These are phyloP conservation scores for Teratosphaeria epicoccoides DNA, from an alignment of 2,329 filamentous ascomycete genomes.

Conservation along the genomic window DNA sequence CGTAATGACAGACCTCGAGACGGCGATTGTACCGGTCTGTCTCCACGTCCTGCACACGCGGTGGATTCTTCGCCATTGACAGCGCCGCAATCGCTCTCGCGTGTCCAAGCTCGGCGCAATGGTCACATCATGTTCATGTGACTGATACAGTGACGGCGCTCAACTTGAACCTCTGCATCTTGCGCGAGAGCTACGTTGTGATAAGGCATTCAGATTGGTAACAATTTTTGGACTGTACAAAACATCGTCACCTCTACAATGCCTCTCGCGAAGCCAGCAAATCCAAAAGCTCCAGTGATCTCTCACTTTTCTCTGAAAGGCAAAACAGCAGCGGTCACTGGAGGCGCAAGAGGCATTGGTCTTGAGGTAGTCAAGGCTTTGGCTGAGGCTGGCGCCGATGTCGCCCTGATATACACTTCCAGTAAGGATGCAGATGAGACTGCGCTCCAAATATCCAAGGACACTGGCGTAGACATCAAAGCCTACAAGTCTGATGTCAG, in stretches of 20 bases:
- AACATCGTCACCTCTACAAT: constrained; percentile 3
- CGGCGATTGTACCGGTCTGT: too few relatives aligned
- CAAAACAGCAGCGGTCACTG: constrained; percentile 72
- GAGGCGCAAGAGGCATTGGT: constrained; percentile 74
- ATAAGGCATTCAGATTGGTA: too few relatives aligned
- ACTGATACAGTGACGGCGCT: too few relatives aligned
- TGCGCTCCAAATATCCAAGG: constrained; percentile 8
- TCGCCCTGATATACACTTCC: constrained; percentile 85
- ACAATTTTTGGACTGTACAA: too few relatives aligned
- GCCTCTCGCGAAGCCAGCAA: constrained; percentile 15
- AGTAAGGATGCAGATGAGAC: constrained; percentile 41
- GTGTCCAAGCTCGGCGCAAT: too few relatives aligned
- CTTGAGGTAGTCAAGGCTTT: constrained; percentile 83
- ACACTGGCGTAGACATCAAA: constrained; percentile 11
- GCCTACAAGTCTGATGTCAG: constrained; percentile 64
- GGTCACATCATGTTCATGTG: too few relatives aligned
- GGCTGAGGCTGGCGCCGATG: constrained; percentile 72
- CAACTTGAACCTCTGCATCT: too few relatives aligned
- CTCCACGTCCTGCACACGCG: background rate
- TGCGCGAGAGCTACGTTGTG: too few relatives aligned
- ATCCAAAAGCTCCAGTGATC: constrained; percentile 10
- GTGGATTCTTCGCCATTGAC: too few relatives aligned
- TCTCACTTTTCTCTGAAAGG: constrained; percentile 64
- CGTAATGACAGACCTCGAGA: too few relatives aligned
- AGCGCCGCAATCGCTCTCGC: too few relatives aligned